Percentiles rank a stretch among this genome's conserved stretches.
These are phyloP conservation scores for Aspergillus oerlinghausenensis DNA, from an alignment of 2,329 filamentous ascomycete genomes.

Conservation along the genomic window DNA sequence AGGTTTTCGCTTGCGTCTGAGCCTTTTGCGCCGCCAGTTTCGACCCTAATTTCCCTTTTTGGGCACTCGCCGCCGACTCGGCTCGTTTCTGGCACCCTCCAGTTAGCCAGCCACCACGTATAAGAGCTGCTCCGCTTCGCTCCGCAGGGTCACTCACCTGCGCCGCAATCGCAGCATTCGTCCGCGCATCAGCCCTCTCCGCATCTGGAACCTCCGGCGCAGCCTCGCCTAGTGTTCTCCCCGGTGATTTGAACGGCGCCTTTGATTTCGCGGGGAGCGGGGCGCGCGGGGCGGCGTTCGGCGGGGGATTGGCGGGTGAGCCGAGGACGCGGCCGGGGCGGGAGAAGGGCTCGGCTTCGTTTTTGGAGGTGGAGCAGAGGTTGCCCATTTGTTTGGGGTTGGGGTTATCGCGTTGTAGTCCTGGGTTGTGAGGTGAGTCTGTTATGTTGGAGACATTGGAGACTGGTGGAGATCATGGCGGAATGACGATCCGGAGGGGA, in stretches of 20 bases:
- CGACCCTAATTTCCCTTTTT: slow-evolving; percentile 63
- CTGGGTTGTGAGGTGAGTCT: background rate
- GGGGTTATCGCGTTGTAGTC: background rate
- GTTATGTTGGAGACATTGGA: background rate
- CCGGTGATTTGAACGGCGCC: slow-evolving; percentile 39
- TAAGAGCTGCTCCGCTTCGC: no score
- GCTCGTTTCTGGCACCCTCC: slow-evolving; percentile 54
- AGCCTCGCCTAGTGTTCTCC: slow-evolving; percentile 61
- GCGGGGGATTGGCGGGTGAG: slow-evolving; percentile 34
- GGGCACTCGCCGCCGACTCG: slow-evolving; percentile 43
- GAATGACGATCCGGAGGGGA: slow-evolving; percentile 4
- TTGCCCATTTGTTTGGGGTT: slow-evolving; percentile 64
- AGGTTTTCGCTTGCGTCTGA: slow-evolving; percentile 62
- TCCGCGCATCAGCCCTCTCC: slow-evolving; percentile 55
- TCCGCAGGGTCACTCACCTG: slow-evolving; percentile 57
- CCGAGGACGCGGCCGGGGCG: slow-evolving; percentile 69
- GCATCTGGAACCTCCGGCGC: slow-evolving; percentile 1
- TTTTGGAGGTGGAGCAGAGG: slow-evolving; percentile 69
- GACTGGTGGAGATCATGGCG: background rate
- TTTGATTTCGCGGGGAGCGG: slow-evolving; percentile 43
- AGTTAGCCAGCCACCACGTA: background rate
- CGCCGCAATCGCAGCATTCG: slow-evolving; percentile 73
- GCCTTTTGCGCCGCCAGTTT: slow-evolving; percentile 73
- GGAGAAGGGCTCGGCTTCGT: slow-evolving; percentile 60
- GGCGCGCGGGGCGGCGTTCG: slow-evolving; percentile 47